phyloP scores from a whole-genome alignment of 2,329 filamentous ascomycete species.

The Aotearoamyces nothofagi region DNA sequence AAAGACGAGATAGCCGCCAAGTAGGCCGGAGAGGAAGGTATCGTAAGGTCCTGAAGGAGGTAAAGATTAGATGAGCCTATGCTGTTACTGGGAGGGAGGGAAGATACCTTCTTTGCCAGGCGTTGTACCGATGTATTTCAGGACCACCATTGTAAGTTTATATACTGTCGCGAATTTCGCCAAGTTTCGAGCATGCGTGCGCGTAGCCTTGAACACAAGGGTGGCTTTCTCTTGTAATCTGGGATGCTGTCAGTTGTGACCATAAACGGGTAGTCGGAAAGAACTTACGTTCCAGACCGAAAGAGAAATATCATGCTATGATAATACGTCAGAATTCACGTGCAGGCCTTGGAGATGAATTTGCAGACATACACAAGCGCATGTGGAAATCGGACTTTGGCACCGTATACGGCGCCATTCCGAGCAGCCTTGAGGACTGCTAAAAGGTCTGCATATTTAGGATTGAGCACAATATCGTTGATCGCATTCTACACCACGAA shows the following conservation, averaged over 20 bases:
- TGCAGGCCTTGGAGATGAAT: constrained; percentile 1
- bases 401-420: constrained; percentile 93
- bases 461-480: constrained; percentile 68
- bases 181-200: constrained; percentile 81
- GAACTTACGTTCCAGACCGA: constrained; percentile 68
- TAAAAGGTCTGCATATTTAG: constrained; percentile 71
- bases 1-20: constrained; percentile 90
- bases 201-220: constrained; percentile 73
- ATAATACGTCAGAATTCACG: constrained; percentile 1
- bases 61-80: not conserved
- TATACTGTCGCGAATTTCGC: constrained; percentile 85
- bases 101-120: constrained; percentile 41
- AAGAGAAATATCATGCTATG: constrained; percentile 89
- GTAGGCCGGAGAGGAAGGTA: constrained; percentile 69
- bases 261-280: not conserved
- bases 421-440: constrained; percentile 82
- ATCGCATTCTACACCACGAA: constrained; percentile 24
- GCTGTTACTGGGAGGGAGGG: not conserved
- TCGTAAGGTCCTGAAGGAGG: constrained; percentile 48
- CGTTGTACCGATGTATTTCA: constrained; percentile 45
- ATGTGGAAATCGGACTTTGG: constrained; percentile 96
- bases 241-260: constrained; percentile 3
- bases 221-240: constrained; percentile 59
- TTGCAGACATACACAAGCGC: constrained; percentile 55
- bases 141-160: constrained; percentile 64